Evolutionary conservation across 805 yeast genomes (phyloP).

Genomic region (Nakazawaea siamensis): DNA sequence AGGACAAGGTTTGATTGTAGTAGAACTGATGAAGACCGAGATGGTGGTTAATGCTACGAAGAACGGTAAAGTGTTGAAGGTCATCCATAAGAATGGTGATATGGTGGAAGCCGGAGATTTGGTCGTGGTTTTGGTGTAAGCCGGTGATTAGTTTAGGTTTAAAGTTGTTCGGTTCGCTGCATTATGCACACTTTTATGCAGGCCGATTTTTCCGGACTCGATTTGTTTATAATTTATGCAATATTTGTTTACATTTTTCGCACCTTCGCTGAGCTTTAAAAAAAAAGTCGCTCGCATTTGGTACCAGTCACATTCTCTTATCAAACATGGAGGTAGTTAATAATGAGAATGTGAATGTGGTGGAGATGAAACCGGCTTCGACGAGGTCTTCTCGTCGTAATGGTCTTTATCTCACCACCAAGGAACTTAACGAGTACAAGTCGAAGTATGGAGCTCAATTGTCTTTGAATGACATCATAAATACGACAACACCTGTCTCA

Average conservation of each 20-base stretch:
- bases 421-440: slow-evolving; percentile 3
- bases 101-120: slow-evolving; percentile 96
- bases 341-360: neutral
- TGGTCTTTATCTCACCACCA: slow-evolving; percentile 8
- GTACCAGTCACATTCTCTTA: too few species aligned
- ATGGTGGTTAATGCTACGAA: slow-evolving; percentile 76
- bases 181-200: too few species aligned
- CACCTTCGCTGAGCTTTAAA: too few species aligned
- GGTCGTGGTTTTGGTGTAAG: slow-evolving; percentile 69
- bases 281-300: too few species aligned
- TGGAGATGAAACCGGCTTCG: neutral
- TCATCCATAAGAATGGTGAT: slow-evolving; percentile 81
- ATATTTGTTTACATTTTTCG: too few species aligned
- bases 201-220: too few species aligned
- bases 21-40: slow-evolving; percentile 98
- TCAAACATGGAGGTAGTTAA: too few species aligned
- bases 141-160: too few species aligned
- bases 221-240: too few species aligned
- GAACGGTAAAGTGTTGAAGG: slow-evolving; percentile 64
- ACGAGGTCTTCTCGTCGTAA: slow-evolving; percentile 5
- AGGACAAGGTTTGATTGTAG: slow-evolving; percentile 79
- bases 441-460: slow-evolving; percentile 9
- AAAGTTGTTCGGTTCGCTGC: too few species aligned
- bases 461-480: slow-evolving; percentile 9
- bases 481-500: neutral